Conservation (phyloP, 176 grass and related monocot genomes). For the Avena atlantica region DNA sequence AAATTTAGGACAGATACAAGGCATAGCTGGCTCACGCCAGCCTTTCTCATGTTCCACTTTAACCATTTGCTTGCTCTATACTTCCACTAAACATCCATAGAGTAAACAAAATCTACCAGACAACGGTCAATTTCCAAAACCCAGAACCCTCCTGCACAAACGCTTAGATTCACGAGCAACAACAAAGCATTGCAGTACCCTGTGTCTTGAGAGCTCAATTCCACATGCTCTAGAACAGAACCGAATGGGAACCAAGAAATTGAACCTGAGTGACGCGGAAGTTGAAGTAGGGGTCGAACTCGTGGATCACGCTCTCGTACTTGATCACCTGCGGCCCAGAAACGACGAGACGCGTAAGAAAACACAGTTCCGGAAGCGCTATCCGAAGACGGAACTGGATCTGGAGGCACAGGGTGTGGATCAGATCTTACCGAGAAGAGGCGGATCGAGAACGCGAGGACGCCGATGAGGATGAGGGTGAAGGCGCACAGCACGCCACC, state of each 20-base stretch:
- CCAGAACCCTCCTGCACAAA: constrained; percentile 41
- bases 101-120: constrained; percentile 34
- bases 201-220: constrained; percentile 9
- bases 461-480: constrained; percentile 91
- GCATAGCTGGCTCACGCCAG: background rate
- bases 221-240: background rate
- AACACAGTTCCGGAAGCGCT: constrained; percentile 10
- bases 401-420: constrained; percentile 32
- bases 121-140: constrained; percentile 39
- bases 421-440: constrained; percentile 91
- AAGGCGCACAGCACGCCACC: constrained; percentile 82
- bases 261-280: constrained; percentile 97
- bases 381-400: constrained; percentile 6
- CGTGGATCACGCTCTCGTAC: constrained; percentile 99
- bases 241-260: background rate
- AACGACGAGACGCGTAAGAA: background rate
- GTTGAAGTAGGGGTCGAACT: constrained; percentile 99
- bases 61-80: background rate
- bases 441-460: constrained; percentile 98
- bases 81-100: background rate
- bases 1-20: constrained; percentile 39
- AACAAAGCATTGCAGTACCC: background rate
- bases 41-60: background rate
- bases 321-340: constrained; percentile 78
- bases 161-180: background rate